Percentiles rank a stretch among this genome's conserved stretches.
Evolutionary conservation across 208 protist genomes (phyloP).

Genomic region (Vickermania spadyakhi): DNA sequence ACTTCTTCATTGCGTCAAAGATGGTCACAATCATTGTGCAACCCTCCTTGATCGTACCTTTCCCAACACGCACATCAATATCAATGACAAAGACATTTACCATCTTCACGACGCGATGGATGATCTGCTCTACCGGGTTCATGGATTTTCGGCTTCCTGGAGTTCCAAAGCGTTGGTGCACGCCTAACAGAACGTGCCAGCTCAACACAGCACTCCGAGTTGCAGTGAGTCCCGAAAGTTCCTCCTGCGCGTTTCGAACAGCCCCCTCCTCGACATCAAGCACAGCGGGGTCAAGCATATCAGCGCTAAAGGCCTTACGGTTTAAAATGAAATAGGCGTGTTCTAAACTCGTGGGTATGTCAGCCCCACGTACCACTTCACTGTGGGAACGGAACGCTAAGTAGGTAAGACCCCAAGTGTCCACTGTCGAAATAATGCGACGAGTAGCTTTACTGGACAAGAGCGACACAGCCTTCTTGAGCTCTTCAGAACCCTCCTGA

Average conservation of each 20-base stretch:
- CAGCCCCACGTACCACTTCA: slow-evolving; percentile 68
- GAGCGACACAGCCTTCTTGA: slow-evolving; percentile 31
- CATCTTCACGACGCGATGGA: slow-evolving; percentile 81
- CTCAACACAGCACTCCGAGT: slow-evolving; percentile 47
- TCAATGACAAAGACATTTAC: slow-evolving; percentile 89
- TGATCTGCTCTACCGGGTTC: slow-evolving; percentile 81
- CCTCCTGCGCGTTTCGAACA: slow-evolving; percentile 17
- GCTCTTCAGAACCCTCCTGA: slow-evolving; percentile 23
- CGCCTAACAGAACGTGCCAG: slow-evolving; percentile 73
- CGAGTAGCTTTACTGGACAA: slow-evolving; percentile 55
- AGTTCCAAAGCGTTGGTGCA: slow-evolving; percentile 83
- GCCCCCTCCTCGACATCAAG: slow-evolving; percentile 42
- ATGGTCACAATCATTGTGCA: slow-evolving; percentile 89
- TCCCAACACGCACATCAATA: slow-evolving; percentile 80
- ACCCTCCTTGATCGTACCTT: slow-evolving; percentile 82
- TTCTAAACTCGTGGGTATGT: slow-evolving; percentile 61
- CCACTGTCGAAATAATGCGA: slow-evolving; percentile 53
- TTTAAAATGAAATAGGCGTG: slow-evolving; percentile 69
- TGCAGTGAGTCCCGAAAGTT: slow-evolving; percentile 13
- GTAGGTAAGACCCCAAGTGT: slow-evolving; percentile 80
- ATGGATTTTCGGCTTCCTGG: slow-evolving; percentile 73
- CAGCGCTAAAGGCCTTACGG: slow-evolving; percentile 33
- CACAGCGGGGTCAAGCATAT: slow-evolving; percentile 26
- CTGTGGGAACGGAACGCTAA: slow-evolving; percentile 69
- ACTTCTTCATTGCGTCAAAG: slow-evolving; percentile 74